Conservation (phyloP, 768 basidiomycete species). For the Pulveroboletus sp. region DNA sequence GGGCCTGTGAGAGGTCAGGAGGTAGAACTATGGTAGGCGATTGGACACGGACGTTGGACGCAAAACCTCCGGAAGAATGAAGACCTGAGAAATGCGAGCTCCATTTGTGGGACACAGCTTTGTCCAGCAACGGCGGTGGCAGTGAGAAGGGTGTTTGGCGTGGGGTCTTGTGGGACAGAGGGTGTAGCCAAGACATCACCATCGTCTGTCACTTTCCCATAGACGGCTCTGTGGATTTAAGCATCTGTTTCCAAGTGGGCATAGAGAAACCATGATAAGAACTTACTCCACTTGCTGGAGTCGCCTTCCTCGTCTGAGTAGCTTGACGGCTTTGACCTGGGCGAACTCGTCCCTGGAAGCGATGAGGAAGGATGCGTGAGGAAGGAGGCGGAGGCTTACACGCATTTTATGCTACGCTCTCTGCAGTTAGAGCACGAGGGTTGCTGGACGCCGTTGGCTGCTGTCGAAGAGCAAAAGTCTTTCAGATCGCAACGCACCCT, state of each 20-base stretch:
- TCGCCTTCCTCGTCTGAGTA: conserved; percentile 71
- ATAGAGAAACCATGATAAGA: conserved; percentile 1
- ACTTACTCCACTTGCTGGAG: conserved; percentile 82
- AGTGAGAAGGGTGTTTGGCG: conserved; percentile 7
- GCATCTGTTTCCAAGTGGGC: conserved; percentile 4
- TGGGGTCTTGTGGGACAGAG: conserved; percentile 23
- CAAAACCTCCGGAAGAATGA: conserved; percentile 83
- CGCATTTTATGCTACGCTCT: conserved; percentile 88
- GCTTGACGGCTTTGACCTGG: conserved; percentile 84
- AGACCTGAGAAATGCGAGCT: conserved; percentile 75
- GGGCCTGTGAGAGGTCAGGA: conserved; percentile 53
- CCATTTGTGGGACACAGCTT: conserved; percentile 64
- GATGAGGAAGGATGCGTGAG: conserved; percentile 6
- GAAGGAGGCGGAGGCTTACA: conserved; percentile 50
- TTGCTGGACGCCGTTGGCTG: conserved; percentile 37
- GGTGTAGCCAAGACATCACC: conserved; percentile 25
- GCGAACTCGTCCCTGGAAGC: conserved; percentile 78
- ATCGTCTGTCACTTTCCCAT: conserved; percentile 56
- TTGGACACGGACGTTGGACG: conserved; percentile 62
- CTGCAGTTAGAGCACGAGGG: conserved; percentile 82
- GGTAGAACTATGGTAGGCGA: conserved; percentile 1
- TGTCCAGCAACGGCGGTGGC: not conserved
- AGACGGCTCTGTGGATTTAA: conserved; percentile 54
- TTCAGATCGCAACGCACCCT: conserved; percentile 95
- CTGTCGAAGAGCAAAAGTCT: conserved; percentile 57